phyloP scores from a whole-genome alignment of 1,139 yeast genomes.

The Suhomyces chickasaworum region DNA sequence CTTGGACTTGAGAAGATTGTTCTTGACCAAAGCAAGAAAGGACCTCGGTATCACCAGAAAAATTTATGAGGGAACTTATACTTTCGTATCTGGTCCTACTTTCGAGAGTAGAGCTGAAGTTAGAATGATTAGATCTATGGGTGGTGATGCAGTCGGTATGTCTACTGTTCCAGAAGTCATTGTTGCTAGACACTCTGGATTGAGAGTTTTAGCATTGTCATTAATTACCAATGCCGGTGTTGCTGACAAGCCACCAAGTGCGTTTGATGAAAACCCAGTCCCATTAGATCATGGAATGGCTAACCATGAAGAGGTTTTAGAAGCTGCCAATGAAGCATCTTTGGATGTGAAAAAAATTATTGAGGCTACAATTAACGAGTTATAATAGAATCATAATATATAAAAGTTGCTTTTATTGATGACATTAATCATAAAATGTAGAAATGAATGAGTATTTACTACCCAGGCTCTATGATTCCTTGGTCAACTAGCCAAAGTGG shows the following conservation, averaged over 20 bases:
- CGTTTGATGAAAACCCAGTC: conserved; percentile 54
- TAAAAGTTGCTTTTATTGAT: conserved; percentile 13
- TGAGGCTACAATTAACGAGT: conserved; percentile 59
- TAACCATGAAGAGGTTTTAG: conserved; percentile 84
- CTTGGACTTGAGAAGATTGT: conserved; percentile 60
- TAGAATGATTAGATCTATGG: conserved; percentile 67
- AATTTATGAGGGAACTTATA: conserved; percentile 85
- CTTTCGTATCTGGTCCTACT: conserved; percentile 90
- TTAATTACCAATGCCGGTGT: conserved; percentile 86
- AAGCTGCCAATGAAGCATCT: conserved; percentile 79
- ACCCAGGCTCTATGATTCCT: conserved; percentile 6
- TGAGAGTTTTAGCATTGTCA: conserved; percentile 80
- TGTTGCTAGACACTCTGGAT: conserved; percentile 85
- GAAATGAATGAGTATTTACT: conserved; percentile 10
- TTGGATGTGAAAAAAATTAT: conserved; percentile 73
- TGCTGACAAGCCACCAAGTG: conserved; percentile 74
- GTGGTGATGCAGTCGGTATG: conserved; percentile 98
- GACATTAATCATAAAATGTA: conserved; percentile 15
- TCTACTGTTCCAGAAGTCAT: conserved; percentile 96
- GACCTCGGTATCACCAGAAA: conserved; percentile 55
- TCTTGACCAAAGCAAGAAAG: conserved; percentile 54
- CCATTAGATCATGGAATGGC: conserved; percentile 79
- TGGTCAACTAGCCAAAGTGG: conserved; percentile 1
- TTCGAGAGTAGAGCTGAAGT: conserved; percentile 93
- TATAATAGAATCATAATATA: conserved; percentile 21